Percentiles rank a stretch among this genome's conserved stretches.
phyloP scores from a whole-genome alignment of 2,329 filamentous ascomycete species.

The Venturia effusa region DNA sequence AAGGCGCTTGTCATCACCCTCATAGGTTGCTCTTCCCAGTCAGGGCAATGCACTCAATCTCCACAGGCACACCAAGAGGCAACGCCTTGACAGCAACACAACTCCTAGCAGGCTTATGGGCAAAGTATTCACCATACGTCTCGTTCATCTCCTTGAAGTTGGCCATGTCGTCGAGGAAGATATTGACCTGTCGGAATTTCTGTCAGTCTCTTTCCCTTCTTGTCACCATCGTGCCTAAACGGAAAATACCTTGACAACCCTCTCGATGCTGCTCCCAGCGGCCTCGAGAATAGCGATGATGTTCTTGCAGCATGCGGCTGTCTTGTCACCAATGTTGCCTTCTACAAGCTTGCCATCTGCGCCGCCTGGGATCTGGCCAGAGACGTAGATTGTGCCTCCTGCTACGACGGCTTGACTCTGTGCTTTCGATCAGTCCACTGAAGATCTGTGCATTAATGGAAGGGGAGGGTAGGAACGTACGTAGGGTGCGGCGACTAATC shows the following conservation, averaged over 20 bases:
- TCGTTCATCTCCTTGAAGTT: conserved; percentile 81
- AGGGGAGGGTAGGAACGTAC: conserved; percentile 2
- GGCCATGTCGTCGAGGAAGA: conserved; percentile 87
- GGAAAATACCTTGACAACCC: conserved; percentile 66
- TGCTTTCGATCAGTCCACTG: conserved; percentile 2
- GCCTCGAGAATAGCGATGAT: conserved; percentile 73
- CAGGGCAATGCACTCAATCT: conserved; percentile 79
- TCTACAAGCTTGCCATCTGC: conserved; percentile 48
- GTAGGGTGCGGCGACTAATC: conserved; percentile 11
- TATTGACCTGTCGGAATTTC: conserved; percentile 24
- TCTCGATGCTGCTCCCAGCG: conserved; percentile 65
- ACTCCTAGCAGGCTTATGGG: conserved; percentile 75
- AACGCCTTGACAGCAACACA: conserved; percentile 86
- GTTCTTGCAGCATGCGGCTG: conserved; percentile 64
- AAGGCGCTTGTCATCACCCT: neutral
- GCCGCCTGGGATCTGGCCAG: conserved; percentile 67
- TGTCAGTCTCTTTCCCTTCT: neutral
- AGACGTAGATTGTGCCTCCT: conserved; percentile 58
- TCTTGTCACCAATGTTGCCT: conserved; percentile 57
- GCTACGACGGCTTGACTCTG: conserved; percentile 53
- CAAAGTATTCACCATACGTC: conserved; percentile 72
- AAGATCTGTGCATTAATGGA: neutral
- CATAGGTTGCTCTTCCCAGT: conserved; percentile 11
- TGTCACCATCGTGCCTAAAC: neutral
- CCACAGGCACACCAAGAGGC: conserved; percentile 75